These are phyloP conservation scores for Pichia paraexigua DNA, from an alignment of 805 yeast genomes.

Conservation along the genomic window DNA sequence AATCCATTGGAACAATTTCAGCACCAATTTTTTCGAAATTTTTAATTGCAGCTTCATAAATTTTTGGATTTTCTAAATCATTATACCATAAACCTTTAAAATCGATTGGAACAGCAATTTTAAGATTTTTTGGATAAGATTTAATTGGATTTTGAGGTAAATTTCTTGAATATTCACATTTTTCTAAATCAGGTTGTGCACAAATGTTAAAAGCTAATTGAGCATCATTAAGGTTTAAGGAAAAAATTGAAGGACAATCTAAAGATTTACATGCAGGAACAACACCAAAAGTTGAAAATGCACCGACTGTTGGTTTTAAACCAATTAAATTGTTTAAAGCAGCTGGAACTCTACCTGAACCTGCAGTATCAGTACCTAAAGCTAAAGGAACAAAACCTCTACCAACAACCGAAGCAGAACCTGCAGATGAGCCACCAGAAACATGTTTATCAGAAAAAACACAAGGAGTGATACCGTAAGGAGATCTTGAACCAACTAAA, in stretches of 20 bases:
- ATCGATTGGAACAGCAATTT: conserved; percentile 67
- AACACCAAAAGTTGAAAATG: conserved; percentile 82
- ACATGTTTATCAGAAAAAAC: conserved; percentile 73
- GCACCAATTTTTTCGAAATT: conserved; percentile 47
- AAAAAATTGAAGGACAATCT: conserved; percentile 85
- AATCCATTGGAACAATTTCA: conserved; percentile 54
- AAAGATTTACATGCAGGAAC: conserved; percentile 95
- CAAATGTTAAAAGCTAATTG: conserved; percentile 64
- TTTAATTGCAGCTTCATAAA: conserved; percentile 57
- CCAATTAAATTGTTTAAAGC: conserved; percentile 88
- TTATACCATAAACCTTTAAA: conserved; percentile 65
- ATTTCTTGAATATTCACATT: conserved; percentile 75
- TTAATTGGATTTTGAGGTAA: conserved; percentile 60
- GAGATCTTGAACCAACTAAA: conserved; percentile 89
- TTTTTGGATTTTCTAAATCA: conserved; percentile 65
- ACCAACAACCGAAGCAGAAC: conserved; percentile 88
- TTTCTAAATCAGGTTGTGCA: conserved; percentile 58
- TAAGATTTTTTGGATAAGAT: conserved; percentile 51
- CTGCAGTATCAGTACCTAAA: conserved; percentile 96
- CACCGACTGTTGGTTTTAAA: conserved; percentile 86
- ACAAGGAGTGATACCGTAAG: conserved; percentile 84
- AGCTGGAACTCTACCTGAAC: conserved; percentile 97
- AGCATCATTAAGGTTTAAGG: conserved; percentile 74
- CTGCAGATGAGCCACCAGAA: conserved; percentile 93
- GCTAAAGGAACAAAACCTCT: conserved; percentile 85